Percentiles rank a stretch among this genome's conserved stretches.
phyloP scores from a whole-genome alignment of 345 rosid species.

The Chamaenerion angustifolium region DNA sequence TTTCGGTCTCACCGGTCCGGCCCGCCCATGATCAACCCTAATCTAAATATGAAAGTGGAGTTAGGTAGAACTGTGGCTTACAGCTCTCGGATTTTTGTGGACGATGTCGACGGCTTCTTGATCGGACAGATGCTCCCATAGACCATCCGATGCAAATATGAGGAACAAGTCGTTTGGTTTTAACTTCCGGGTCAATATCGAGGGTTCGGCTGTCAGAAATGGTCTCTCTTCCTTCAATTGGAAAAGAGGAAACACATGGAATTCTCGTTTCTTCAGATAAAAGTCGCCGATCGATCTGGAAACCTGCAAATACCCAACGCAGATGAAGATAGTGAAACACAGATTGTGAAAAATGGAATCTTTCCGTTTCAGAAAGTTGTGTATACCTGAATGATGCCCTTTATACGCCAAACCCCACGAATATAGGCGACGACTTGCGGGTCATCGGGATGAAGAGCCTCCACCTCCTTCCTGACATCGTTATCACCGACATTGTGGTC shows the following conservation, averaged over 20 bases:
- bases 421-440: conserved; percentile 32
- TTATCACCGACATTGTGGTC: conserved; percentile 52
- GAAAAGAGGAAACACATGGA: conserved; percentile 3
- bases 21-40: too few relatives aligned
- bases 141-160: conserved; percentile 14
- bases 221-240: conserved; percentile 6
- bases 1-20: too few relatives aligned
- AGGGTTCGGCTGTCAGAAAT: conserved; percentile 11
- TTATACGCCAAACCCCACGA: conserved; percentile 59
- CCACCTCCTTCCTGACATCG: conserved; percentile 65
- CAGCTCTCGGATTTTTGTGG: conserved; percentile 8
- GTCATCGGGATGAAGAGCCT: conserved; percentile 63
- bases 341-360: too few relatives aligned
- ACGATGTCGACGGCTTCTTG: conserved; percentile 9
- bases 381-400: conserved; percentile 63
- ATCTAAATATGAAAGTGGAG: not conserved
- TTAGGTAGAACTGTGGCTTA: not conserved
- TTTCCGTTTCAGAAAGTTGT: too few relatives aligned
- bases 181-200: conserved; percentile 8
- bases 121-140: conserved; percentile 15
- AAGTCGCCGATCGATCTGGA: conserved; percentile 15
- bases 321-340: too few relatives aligned
- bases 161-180: conserved; percentile 9
- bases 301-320: conserved; percentile 5
- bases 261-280: conserved; percentile 12